A percentile compares a stretch with the other conserved stretches of the same genome.
Conservation (phyloP, 2,329 filamentous ascomycete species). For the Dactylellina cionopaga region DNA sequence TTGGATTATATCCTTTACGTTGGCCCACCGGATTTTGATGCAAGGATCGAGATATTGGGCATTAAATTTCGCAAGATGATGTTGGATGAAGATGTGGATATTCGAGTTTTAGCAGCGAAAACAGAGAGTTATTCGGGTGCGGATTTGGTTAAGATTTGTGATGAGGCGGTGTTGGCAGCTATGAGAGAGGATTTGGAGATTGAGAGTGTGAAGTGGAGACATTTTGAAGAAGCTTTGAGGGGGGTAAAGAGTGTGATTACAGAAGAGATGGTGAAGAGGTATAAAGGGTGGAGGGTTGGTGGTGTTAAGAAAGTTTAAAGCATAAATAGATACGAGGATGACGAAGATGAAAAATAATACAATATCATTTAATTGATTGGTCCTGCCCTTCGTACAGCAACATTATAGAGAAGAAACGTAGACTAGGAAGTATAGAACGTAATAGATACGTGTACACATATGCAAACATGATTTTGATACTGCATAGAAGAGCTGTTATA, state of each 20-base stretch:
- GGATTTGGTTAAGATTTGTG: constrained; percentile 70
- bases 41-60: constrained; percentile 70
- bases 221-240: constrained; percentile 56
- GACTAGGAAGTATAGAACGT: too few relatives aligned
- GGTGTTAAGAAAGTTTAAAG: constrained; percentile 55
- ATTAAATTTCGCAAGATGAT: constrained; percentile 67
- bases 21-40: constrained; percentile 69
- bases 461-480: too few relatives aligned
- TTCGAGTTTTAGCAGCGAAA: constrained; percentile 64
- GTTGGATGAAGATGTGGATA: constrained; percentile 66
- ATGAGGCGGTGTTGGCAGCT: constrained; percentile 65
- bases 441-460: too few relatives aligned
- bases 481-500: too few relatives aligned
- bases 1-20: constrained; percentile 74
- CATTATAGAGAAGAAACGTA: too few relatives aligned
- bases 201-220: constrained; percentile 48
- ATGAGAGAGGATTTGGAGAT: constrained; percentile 59
- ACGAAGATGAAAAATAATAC: too few relatives aligned
- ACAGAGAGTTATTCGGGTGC: constrained; percentile 74
- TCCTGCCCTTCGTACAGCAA: too few relatives aligned
- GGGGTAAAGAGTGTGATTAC: constrained; percentile 65
- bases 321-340: too few relatives aligned
- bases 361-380: too few relatives aligned
- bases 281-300: constrained; percentile 62
- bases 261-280: constrained; percentile 63